Percentiles rank a stretch among this genome's conserved stretches.
phyloP scores from a whole-genome alignment of 331 rosid species.

The Rosa hybrid region DNA sequence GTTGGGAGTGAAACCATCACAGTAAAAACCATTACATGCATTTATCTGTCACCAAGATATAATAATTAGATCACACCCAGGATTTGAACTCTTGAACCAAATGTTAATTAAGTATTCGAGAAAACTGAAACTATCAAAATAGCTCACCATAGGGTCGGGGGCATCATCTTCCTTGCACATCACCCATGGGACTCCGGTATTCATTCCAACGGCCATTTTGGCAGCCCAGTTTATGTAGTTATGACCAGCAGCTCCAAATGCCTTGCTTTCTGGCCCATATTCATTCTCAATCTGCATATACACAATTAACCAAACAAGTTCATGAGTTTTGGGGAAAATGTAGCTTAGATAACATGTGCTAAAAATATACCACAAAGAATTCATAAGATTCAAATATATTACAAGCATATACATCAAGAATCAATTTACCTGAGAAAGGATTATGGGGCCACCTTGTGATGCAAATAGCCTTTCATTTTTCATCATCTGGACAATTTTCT shows the following conservation, averaged over 20 bases:
- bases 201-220: conserved; percentile 83
- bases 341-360: background rate
- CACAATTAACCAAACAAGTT: background rate
- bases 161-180: conserved; percentile 99
- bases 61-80: background rate
- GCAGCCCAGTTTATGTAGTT: conserved; percentile 90
- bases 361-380: background rate
- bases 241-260: conserved; percentile 70
- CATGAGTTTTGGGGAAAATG: background rate
- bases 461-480: conserved; percentile 78
- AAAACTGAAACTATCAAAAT: conserved; percentile 8
- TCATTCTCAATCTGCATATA: conserved; percentile 83
- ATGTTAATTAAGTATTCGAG: background rate
- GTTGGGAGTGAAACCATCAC: conserved; percentile 86
- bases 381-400: background rate
- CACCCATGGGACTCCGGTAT: conserved; percentile 96
- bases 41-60: conserved; percentile 62
- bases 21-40: conserved; percentile 92
- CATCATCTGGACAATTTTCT: conserved; percentile 94
- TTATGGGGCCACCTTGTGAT: conserved; percentile 94
- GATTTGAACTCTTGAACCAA: conserved; percentile 4
- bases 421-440: conserved; percentile 78
- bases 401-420: conserved; percentile 1
- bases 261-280: conserved; percentile 66
- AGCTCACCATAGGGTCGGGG: conserved; percentile 88